A percentile compares a stretch with the other conserved stretches of the same genome.
phyloP scores from a whole-genome alignment of 1,284 basidiomycete species.

The Cutaneotrichosporon sp. region DNA sequence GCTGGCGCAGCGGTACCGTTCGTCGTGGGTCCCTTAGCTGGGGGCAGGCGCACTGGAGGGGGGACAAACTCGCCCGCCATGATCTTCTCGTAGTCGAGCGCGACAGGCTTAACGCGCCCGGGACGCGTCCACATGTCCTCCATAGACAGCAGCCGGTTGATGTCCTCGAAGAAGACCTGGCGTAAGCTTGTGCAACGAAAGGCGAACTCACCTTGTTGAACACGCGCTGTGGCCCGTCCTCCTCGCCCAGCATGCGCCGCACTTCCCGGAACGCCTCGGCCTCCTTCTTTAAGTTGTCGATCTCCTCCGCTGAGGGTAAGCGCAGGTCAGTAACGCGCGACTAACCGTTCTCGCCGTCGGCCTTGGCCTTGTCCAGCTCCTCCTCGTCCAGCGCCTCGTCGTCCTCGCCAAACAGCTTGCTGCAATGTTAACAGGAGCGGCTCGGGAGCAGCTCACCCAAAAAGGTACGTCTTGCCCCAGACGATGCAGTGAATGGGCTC shows the following conservation, averaged over 20 bases:
- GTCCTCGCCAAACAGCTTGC: slow-evolving; percentile 93
- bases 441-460: slow-evolving; percentile 83
- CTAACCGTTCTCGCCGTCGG: slow-evolving; percentile 73
- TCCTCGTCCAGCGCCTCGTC: slow-evolving; percentile 59
- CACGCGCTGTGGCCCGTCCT: slow-evolving; percentile 67
- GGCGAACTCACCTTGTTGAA: slow-evolving; percentile 74
- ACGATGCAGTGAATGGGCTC: slow-evolving; percentile 99
- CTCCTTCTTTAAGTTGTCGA: slow-evolving; percentile 84
- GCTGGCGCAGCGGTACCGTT: slow-evolving; percentile 9
- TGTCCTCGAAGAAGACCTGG: slow-evolving; percentile 85
- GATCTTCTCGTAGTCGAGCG: slow-evolving; percentile 77
- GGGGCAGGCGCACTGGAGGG: slow-evolving; percentile 42
- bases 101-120: slow-evolving; percentile 75
- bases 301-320: slow-evolving; percentile 71
- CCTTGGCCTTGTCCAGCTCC: slow-evolving; percentile 58
- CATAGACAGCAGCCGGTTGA: slow-evolving; percentile 87
- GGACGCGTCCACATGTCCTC: slow-evolving; percentile 90
- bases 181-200: background rate
- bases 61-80: slow-evolving; percentile 63
- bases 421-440: slow-evolving; percentile 54
- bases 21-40: slow-evolving; percentile 27
- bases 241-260: slow-evolving; percentile 57
- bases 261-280: slow-evolving; percentile 83
- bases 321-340: slow-evolving; percentile 19
- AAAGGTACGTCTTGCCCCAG: slow-evolving; percentile 98